Evolutionary conservation across 495 filamentous ascomycete genomes (phyloP), one percentile per base, ranked within the genome.

Genomic region (Penicillium angulare): DNA sequence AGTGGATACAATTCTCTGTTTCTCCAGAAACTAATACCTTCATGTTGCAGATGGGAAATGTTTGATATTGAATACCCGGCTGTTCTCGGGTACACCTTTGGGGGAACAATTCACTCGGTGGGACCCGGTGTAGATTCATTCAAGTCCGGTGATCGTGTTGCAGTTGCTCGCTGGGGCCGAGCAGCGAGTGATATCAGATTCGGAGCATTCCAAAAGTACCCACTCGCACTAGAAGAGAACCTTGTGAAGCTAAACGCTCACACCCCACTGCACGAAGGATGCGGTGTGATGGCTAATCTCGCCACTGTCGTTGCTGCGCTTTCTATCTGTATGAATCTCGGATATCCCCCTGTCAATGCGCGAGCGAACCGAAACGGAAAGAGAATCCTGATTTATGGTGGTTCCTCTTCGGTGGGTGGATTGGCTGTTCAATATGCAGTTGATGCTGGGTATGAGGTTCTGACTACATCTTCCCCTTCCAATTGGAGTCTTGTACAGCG

Each of bases 381-480:
- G 52, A 56, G 53, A 42, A 39, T 67, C 21, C 43, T 72, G 7
- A 53, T 69, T 26, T 71, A 65, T 45, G 67, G 68, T 2, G 68
- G 67, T 1, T 64, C 63, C 6, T 60, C 52, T 8, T 51, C 41
- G 16, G 27, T 52, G 27, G 67, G 67, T 13, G 52, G 63, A 15
- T 47, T 61, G 15, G 60, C 67, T 12, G 44, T 72, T 15, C 38
- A 64, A 41, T 60, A 55, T 41, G 65, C 61, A 8, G 23, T 27
- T 3, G 41, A 41, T 22, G 63, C 67, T 3, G 65, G 68, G 1
- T 69, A 68, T 31, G 55, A 42, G 16, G 66, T 69, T 23, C 47
- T 71, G 2, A 69, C 68, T 1, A 71, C 67, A 5, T 64, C 64
- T 12, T 68, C 67, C 5, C 50, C 63, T 1, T 34, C 49, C n/a